phyloP scores from a whole-genome alignment of 2,329 filamentous ascomycete genomes.

The Penicillium aurantiogriseum region DNA sequence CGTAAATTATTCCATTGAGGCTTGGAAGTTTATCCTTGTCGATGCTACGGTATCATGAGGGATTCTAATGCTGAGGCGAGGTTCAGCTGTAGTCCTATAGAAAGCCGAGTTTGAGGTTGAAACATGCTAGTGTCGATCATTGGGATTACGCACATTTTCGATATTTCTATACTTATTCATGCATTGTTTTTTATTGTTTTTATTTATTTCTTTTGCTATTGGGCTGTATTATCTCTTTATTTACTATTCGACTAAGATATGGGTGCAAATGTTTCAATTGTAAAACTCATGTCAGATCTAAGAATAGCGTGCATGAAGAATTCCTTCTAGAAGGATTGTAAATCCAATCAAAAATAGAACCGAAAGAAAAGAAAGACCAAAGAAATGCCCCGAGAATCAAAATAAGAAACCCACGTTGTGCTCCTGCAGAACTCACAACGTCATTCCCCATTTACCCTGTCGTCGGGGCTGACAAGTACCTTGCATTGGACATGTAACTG shows the following conservation, averaged over 20 bases:
- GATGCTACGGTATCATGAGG: conserved; percentile 6
- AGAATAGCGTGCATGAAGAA: conserved; percentile 10
- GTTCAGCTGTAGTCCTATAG: conserved; percentile 4
- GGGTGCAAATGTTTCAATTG: neutral
- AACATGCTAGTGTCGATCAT: conserved; percentile 8
- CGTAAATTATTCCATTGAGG: neutral
- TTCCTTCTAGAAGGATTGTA: conserved; percentile 5
- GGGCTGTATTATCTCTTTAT: neutral
- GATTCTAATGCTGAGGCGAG: neutral
- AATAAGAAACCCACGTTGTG: conserved; percentile 24
- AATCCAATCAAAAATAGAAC: neutral
- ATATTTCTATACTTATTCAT: neutral
- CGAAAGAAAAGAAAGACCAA: no score
- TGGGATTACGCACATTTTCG: neutral
- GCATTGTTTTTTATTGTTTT: neutral
- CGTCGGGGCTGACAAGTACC: neutral
- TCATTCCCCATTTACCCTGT: neutral
- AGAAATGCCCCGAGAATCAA: conserved; percentile 7
- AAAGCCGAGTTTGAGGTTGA: conserved; percentile 12
- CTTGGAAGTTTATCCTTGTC: neutral
- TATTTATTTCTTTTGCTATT: neutral
- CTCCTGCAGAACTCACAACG: conserved; percentile 9
- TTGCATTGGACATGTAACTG: neutral
- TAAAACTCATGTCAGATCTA: conserved; percentile 12
- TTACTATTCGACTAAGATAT: neutral